Percentiles rank a stretch among this genome's conserved stretches.
These are phyloP conservation scores for Polygonum aviculare DNA, from an alignment of 148 eudicot species.

Conservation along the genomic window DNA sequence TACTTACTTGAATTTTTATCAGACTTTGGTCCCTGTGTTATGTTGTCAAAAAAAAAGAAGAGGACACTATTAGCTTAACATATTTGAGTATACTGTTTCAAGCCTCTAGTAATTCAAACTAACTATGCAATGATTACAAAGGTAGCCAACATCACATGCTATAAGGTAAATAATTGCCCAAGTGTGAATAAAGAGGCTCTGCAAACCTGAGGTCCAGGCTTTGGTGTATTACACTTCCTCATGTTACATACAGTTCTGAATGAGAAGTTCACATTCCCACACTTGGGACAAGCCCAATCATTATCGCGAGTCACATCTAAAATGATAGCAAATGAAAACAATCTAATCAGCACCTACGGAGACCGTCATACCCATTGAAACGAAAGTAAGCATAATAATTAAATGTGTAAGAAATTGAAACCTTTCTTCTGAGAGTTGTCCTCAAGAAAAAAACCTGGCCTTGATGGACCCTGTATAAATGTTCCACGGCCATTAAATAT, in stretches of 20 bases:
- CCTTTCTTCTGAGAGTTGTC: constrained; percentile 60
- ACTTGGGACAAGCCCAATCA: constrained; percentile 94
- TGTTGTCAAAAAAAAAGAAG: not conserved
- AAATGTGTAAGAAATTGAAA: constrained; percentile 6
- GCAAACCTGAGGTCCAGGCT: constrained; percentile 88
- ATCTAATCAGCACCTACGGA: not conserved
- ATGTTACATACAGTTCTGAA: constrained; percentile 91
- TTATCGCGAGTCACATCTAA: constrained; percentile 77
- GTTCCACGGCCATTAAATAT: not conserved
- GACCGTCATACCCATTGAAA: not conserved
- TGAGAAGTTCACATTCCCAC: constrained; percentile 96
- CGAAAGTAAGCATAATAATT: not conserved
- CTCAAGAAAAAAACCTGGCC: constrained; percentile 66
- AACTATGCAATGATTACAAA: not conserved
- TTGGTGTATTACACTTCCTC: constrained; percentile 95
- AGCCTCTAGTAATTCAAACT: not conserved
- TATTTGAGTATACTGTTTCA: not conserved
- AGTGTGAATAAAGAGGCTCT: not conserved
- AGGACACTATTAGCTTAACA: constrained; percentile 8
- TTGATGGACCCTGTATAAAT: constrained; percentile 47
- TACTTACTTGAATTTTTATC: constrained; percentile 71
- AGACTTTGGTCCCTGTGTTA: constrained; percentile 48
- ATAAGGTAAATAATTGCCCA: not conserved
- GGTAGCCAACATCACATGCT: not conserved
- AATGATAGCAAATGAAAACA: not conserved